Conservation (phyloP, 108 stramenopile species). For the Pseudonitzschia pungens region DNA sequence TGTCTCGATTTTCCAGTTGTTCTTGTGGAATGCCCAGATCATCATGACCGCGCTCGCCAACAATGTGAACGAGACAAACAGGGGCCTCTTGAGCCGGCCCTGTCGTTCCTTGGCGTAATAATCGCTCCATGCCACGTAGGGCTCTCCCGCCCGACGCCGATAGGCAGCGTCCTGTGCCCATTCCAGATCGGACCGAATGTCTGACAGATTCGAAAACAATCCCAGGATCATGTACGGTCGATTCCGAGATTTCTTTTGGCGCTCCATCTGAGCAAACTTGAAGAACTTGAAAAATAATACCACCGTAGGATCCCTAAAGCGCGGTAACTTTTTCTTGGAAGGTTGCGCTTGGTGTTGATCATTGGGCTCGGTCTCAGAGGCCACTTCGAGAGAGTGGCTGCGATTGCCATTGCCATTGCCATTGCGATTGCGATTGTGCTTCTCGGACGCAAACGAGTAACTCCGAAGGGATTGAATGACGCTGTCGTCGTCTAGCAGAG, state of each 20-base stretch:
- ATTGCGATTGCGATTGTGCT: too few species aligned
- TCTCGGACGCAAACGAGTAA: too few species aligned
- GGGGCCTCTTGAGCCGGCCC: conserved; percentile 24
- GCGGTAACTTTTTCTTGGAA: not conserved
- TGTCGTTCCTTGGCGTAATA: conserved; percentile 52
- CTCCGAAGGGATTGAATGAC: not conserved
- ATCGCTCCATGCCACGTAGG: conserved; percentile 78
- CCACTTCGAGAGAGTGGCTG: too few species aligned
- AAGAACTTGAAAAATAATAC: conserved; percentile 35
- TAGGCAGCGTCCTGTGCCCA: conserved; percentile 89
- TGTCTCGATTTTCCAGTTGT: conserved; percentile 57
- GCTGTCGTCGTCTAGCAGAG: conserved; percentile 2
- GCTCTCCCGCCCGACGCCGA: conserved; percentile 61
- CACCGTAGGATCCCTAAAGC: not conserved
- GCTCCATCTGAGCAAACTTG: conserved; percentile 68
- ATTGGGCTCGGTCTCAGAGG: not conserved
- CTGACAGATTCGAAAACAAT: conserved; percentile 52
- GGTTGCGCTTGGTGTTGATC: not conserved
- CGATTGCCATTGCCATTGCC: too few species aligned
- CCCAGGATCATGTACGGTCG: conserved; percentile 67
- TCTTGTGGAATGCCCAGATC: conserved; percentile 49
- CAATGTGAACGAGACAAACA: conserved; percentile 23
- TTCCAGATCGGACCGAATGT: conserved; percentile 73
- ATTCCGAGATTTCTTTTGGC: conserved; percentile 51
- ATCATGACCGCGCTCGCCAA: conserved; percentile 47